These are phyloP conservation scores for Clarireedia monteithiana DNA, from an alignment of 2,329 filamentous ascomycete species.

Conservation along the genomic window DNA sequence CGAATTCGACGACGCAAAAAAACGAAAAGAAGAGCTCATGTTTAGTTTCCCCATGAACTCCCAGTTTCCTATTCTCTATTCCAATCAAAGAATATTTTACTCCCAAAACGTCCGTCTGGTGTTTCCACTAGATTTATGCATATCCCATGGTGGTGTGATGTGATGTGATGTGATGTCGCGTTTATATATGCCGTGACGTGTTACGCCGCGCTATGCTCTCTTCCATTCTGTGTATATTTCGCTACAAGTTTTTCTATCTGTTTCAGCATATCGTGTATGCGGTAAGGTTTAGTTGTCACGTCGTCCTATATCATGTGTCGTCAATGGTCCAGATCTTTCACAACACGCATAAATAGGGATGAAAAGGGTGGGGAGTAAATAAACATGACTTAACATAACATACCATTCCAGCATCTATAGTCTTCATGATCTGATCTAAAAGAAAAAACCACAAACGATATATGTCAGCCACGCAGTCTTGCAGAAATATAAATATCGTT, in stretches of 20 bases:
- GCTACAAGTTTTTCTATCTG: constrained; percentile 18
- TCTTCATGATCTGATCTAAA: too few species aligned
- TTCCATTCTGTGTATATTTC: not conserved
- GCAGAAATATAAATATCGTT: too few species aligned
- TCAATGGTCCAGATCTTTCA: constrained; percentile 1
- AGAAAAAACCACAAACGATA: too few species aligned
- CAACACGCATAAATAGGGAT: not conserved
- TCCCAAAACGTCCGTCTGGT: too few species aligned
- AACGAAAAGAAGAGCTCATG: not conserved
- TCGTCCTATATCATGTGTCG: constrained; percentile 16
- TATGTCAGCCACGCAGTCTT: too few species aligned
- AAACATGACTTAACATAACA: constrained; percentile 23
- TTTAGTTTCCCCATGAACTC: not conserved
- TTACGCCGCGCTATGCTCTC: not conserved
- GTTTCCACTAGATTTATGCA: not conserved
- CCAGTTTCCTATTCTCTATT: not conserved
- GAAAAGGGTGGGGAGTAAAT: not conserved
- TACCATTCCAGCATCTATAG: constrained; percentile 61
- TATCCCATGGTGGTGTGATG: not conserved
- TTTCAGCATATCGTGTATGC: constrained; percentile 19
- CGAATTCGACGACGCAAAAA: not conserved
- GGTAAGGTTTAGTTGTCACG: constrained; percentile 22
- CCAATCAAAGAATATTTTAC: not conserved
- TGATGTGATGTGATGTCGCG: not conserved
- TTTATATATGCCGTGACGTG: not conserved